Conservation (phyloP, 2,329 filamentous ascomycete genomes). For the Talaromyces verruculosus region DNA sequence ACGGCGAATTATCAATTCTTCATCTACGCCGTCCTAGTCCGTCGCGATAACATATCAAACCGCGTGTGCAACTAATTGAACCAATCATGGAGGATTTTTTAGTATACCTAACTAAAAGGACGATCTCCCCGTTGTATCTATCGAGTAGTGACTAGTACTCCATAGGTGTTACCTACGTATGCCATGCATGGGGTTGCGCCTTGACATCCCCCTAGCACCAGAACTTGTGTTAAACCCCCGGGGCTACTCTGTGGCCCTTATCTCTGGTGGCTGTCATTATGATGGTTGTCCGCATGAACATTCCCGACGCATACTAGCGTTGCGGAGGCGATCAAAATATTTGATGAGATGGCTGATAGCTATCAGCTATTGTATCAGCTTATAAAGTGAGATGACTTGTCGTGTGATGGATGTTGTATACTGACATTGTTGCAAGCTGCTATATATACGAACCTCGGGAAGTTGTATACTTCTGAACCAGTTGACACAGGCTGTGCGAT, state of each 20-base stretch:
- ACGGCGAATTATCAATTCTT: not conserved
- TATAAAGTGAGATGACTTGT: slow-evolving; percentile 1
- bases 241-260: not conserved
- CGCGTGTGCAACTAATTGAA: not conserved
- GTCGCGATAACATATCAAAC: not conserved
- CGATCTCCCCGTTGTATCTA: not conserved
- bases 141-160: not conserved
- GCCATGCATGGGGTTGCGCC: slow-evolving; percentile 7
- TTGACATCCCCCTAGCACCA: not conserved
- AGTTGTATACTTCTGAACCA: not conserved
- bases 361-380: not conserved
- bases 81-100: not conserved
- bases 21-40: not conserved
- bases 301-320: slow-evolving; percentile 13
- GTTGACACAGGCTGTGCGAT: no score
- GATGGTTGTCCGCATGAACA: slow-evolving; percentile 10
- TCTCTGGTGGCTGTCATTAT: slow-evolving; percentile 16
- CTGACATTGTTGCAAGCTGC: not conserved
- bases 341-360: not conserved
- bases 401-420: not conserved
- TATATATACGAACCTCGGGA: not conserved
- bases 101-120: not conserved
- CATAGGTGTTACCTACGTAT: not conserved
- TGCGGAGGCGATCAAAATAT: slow-evolving; percentile 7
- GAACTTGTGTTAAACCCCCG: not conserved